phyloP scores from a whole-genome alignment of 75 land plant species.

The Picea glauca region DNA sequence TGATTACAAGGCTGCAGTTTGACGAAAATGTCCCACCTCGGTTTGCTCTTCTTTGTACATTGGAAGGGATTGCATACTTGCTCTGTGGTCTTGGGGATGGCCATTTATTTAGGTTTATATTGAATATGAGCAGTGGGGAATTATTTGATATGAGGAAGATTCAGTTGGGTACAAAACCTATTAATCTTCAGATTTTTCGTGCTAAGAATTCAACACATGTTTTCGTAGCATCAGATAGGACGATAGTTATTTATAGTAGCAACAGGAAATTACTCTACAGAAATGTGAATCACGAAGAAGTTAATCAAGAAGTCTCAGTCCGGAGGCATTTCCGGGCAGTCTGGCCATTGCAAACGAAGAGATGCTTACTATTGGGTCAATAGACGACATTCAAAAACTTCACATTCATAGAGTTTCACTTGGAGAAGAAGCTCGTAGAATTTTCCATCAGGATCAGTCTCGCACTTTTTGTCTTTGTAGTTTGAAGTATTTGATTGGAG shows the following conservation, averaged over 20 bases:
- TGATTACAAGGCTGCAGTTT: too few relatives aligned
- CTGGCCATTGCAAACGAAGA: too few relatives aligned
- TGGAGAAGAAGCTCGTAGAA: background rate
- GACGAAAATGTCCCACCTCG: too few relatives aligned
- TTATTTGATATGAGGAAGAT: background rate
- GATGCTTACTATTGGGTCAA: too few relatives aligned
- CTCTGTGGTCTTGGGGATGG: slow-evolving; percentile 99
- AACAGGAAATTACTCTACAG: slow-evolving; percentile 74
- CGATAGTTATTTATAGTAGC: slow-evolving; percentile 97
- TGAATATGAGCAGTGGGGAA: too few relatives aligned
- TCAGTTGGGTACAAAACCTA: slow-evolving; percentile 97
- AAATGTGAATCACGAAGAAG: slow-evolving; percentile 35
- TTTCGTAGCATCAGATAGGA: slow-evolving; percentile 99
- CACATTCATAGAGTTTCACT: too few relatives aligned
- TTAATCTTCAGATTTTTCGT: slow-evolving; percentile 86
- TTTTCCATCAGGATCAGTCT: slow-evolving; percentile 95
- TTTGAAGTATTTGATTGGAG: too few relatives aligned
- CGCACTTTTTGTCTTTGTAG: slow-evolving; percentile 59
- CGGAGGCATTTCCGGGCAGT: slow-evolving; percentile 41
- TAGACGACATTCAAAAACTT: too few relatives aligned
- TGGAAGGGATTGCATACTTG: slow-evolving; percentile 95
- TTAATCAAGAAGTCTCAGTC: slow-evolving; percentile 96
- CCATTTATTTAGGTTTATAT: slow-evolving; percentile 11
- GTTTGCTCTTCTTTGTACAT: slow-evolving; percentile 10
- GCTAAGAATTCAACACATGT: slow-evolving; percentile 96